Conservation (phyloP, 148 eudicot species). For the Rhododendron mucronatum region DNA sequence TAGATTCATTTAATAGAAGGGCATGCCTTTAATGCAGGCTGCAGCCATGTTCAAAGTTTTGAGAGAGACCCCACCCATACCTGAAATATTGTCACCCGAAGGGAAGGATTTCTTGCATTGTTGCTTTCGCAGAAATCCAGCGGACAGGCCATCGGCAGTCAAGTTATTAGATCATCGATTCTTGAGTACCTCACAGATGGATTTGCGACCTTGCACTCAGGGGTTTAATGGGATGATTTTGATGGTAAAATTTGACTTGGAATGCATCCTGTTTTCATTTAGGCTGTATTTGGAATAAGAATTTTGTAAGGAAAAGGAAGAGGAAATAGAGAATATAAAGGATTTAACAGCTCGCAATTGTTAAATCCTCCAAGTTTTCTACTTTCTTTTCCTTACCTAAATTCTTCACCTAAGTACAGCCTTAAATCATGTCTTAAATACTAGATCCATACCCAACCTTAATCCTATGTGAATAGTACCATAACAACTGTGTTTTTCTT, state of each 20-base stretch:
- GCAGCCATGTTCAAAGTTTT: slow-evolving; percentile 96
- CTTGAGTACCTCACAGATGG: slow-evolving; percentile 47
- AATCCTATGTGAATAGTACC: not conserved
- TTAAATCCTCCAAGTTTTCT: too few relatives aligned
- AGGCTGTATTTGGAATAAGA: too few relatives aligned
- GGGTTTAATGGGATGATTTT: slow-evolving; percentile 20
- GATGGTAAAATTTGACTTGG: slow-evolving; percentile 19
- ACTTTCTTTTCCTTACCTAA: too few relatives aligned
- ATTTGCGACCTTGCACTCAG: slow-evolving; percentile 23
- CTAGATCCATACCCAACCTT: not conserved
- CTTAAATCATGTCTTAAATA: not conserved
- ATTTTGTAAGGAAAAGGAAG: too few relatives aligned
- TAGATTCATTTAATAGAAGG: not conserved
- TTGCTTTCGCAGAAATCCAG: slow-evolving; percentile 85
- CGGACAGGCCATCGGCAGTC: slow-evolving; percentile 77
- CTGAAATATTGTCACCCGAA: slow-evolving; percentile 71
- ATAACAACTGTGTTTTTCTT: not conserved
- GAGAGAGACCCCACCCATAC: slow-evolving; percentile 80
- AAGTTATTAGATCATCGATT: slow-evolving; percentile 75
- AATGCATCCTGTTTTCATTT: not conserved
- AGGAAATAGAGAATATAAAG: too few relatives aligned
- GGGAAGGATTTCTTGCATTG: slow-evolving; percentile 78
- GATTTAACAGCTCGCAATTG: too few relatives aligned
- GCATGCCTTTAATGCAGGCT: slow-evolving; percentile 42
- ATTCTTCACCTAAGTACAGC: too few relatives aligned